Conservation (phyloP, 768 basidiomycete species). For the Mrakia gelida region DNA sequence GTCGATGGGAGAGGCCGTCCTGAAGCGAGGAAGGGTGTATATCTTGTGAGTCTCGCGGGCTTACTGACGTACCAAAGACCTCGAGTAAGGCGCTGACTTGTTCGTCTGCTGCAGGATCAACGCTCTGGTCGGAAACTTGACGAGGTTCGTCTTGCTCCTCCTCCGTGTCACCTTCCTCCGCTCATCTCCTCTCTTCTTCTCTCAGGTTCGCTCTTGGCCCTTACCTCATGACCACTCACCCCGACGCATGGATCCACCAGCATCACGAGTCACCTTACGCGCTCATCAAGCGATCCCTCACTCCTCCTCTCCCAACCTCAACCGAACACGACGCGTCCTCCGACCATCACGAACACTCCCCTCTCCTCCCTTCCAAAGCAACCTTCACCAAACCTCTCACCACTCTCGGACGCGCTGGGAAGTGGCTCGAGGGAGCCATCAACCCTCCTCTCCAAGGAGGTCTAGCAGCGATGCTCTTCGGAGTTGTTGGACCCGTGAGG, state of each 20-base stretch:
- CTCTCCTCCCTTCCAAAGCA: conserved; percentile 31
- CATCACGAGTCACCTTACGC: neutral
- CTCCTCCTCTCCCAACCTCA: neutral
- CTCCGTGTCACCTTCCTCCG: neutral
- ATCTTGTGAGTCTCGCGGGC: conserved; percentile 32
- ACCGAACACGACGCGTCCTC: neutral
- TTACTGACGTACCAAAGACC: neutral
- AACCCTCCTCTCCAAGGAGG: conserved; percentile 44
- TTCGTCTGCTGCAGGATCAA: conserved; percentile 35
- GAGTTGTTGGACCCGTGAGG: conserved; percentile 39
- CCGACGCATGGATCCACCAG: neutral
- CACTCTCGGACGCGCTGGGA: neutral
- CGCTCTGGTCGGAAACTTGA: conserved; percentile 42
- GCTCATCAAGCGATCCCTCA: neutral
- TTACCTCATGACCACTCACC: conserved; percentile 12
- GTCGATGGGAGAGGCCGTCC: conserved; percentile 32
- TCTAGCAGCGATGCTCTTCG: conserved; percentile 38
- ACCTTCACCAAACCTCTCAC: neutral
- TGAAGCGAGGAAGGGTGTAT: conserved; percentile 40
- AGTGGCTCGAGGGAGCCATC: conserved; percentile 18
- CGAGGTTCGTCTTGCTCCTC: conserved; percentile 29
- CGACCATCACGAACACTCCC: conserved; percentile 34
- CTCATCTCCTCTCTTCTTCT: neutral
- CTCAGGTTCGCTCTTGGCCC: conserved; percentile 27
- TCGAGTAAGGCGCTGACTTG: neutral